These are phyloP conservation scores for Cornus kousa DNA, from an alignment of 148 eudicot genomes.

Conservation along the genomic window DNA sequence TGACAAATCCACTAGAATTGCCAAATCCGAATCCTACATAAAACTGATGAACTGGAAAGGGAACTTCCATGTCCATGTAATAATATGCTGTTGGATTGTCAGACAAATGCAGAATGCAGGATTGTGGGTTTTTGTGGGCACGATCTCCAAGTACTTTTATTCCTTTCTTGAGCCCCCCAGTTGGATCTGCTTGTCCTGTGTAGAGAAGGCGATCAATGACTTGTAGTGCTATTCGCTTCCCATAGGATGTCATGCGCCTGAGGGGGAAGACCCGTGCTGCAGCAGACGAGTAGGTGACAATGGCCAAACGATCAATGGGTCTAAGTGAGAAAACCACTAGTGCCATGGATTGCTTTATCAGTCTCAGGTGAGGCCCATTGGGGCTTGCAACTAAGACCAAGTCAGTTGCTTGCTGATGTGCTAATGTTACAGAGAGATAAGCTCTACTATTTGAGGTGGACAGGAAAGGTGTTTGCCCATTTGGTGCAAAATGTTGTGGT, in stretches of 20 bases:
- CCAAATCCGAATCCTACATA: constrained; percentile 55
- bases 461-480: constrained; percentile 4
- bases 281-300: constrained; percentile 77
- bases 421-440: constrained; percentile 53
- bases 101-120: constrained; percentile 69
- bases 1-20: constrained; percentile 49
- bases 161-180: constrained; percentile 76
- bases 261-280: constrained; percentile 83
- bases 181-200: constrained; percentile 66
- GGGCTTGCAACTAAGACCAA: constrained; percentile 82
- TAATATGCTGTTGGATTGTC: constrained; percentile 61
- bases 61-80: constrained; percentile 35
- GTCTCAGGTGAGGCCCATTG: constrained; percentile 84
- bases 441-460: constrained; percentile 16
- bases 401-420: constrained; percentile 66
- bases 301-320: constrained; percentile 71
- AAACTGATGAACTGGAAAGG: constrained; percentile 56
- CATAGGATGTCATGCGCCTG: constrained; percentile 73
- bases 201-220: constrained; percentile 79
- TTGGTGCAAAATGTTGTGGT: constrained; percentile 21
- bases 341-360: constrained; percentile 80
- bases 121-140: constrained; percentile 55
- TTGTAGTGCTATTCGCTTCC: constrained; percentile 75
- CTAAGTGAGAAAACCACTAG: constrained; percentile 66
- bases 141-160: constrained; percentile 72